Percentiles rank a stretch among this genome's conserved stretches.
phyloP scores from a whole-genome alignment of 2,329 filamentous ascomycete species.

The Ophiobolus disseminans region DNA sequence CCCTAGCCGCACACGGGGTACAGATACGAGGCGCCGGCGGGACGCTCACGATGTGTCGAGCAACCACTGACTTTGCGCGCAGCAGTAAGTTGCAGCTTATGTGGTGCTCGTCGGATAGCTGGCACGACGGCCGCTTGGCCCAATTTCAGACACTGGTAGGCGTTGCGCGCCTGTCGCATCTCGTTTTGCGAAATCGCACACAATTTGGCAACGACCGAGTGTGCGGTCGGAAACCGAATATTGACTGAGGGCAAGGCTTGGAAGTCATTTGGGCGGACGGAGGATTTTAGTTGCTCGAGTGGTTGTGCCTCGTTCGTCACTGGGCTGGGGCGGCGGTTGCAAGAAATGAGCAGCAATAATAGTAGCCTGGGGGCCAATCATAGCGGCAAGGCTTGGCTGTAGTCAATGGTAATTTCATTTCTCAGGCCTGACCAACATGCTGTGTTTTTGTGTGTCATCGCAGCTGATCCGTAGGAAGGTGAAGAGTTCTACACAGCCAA shows the following conservation, averaged over 20 bases:
- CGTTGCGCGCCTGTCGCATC: neutral
- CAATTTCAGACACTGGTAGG: neutral
- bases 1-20: neutral
- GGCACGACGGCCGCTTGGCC: neutral
- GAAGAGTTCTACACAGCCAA: neutral
- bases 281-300: slow-evolving; percentile 7
- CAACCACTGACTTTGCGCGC: neutral
- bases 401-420: slow-evolving; percentile 36
- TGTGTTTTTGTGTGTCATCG: slow-evolving; percentile 17
- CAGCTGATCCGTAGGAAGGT: neutral
- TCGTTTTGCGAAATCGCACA: neutral
- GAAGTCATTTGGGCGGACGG: slow-evolving; percentile 4
- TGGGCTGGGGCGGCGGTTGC: slow-evolving; percentile 16
- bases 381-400: slow-evolving; percentile 20
- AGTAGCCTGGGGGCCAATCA: slow-evolving; percentile 28
- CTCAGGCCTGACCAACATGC: slow-evolving; percentile 10
- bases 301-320: slow-evolving; percentile 10
- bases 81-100: neutral
- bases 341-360: slow-evolving; percentile 20
- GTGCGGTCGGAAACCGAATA: neutral
- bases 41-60: slow-evolving; percentile 1
- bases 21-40: neutral
- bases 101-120: neutral
- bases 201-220: slow-evolving; percentile 5
- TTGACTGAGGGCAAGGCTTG: slow-evolving; percentile 9